These are phyloP conservation scores for Artemisia annua DNA, from an alignment of 129 eudicot species.

Conservation along the genomic window DNA sequence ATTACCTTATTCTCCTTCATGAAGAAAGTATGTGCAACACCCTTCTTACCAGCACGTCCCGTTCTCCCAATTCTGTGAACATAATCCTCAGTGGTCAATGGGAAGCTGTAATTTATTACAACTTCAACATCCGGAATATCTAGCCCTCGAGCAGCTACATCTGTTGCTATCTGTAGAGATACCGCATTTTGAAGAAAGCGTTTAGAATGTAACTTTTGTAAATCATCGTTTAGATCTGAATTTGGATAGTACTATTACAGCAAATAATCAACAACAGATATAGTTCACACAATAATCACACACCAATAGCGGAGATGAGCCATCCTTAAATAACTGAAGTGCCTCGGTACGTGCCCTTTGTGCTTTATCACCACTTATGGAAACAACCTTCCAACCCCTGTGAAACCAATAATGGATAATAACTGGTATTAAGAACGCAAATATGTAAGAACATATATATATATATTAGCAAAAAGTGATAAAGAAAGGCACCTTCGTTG, in stretches of 20 bases:
- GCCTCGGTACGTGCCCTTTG: no score
- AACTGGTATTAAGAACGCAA: neutral
- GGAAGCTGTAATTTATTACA: conserved; percentile 94
- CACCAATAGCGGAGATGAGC: no score
- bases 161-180: conserved; percentile 83
- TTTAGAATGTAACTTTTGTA: neutral
- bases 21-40: conserved; percentile 69
- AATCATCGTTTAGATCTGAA: neutral
- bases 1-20: no score
- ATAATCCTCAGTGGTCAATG: conserved; percentile 94
- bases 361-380: conserved; percentile 73
- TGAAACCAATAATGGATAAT: neutral
- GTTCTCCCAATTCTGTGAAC: conserved; percentile 72
- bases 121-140: conserved; percentile 98
- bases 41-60: conserved; percentile 91
- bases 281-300: no score
- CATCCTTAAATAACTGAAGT: no score
- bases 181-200: neutral
- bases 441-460: neutral
- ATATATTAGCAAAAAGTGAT: neutral
- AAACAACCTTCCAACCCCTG: conserved; percentile 95
- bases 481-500: conserved; percentile 62
- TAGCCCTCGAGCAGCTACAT: conserved; percentile 98
- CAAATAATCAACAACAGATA: neutral
- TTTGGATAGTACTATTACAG: neutral